Conservation (phyloP, 2,329 filamentous ascomycete species). For the Curvularia verruculosa region DNA sequence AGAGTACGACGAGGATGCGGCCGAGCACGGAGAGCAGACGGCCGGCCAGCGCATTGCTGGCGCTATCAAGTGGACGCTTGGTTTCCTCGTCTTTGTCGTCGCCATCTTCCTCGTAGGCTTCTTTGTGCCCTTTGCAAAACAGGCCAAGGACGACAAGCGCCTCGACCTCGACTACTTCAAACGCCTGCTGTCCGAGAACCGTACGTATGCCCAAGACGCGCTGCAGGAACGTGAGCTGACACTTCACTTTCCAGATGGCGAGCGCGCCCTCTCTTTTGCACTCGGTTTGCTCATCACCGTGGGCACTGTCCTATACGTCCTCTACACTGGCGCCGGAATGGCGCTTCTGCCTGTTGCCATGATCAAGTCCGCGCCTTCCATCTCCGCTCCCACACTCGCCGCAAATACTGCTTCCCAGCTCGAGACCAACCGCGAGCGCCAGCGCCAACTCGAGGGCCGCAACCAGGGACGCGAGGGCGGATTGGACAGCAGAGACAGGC, state of each 20-base stretch:
- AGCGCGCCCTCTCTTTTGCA: slow-evolving; percentile 88
- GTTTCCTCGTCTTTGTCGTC: slow-evolving; percentile 79
- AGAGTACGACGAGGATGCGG: slow-evolving; percentile 91
- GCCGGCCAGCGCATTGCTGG: slow-evolving; percentile 74
- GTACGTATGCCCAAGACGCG: slow-evolving; percentile 51
- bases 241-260: slow-evolving; percentile 64
- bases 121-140: slow-evolving; percentile 82
- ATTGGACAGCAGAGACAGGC: slow-evolving; percentile 81
- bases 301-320: slow-evolving; percentile 81
- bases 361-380: slow-evolving; percentile 87
- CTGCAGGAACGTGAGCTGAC: slow-evolving; percentile 21
- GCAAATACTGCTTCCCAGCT: slow-evolving; percentile 80
- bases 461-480: slow-evolving; percentile 76
- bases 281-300: slow-evolving; percentile 87
- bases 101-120: slow-evolving; percentile 91
- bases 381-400: slow-evolving; percentile 80
- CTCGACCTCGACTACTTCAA: slow-evolving; percentile 92
- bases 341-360: slow-evolving; percentile 87
- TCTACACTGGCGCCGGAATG: slow-evolving; percentile 89
- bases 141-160: slow-evolving; percentile 65
- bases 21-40: slow-evolving; percentile 77
- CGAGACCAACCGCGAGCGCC: slow-evolving; percentile 86
- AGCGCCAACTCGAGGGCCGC: slow-evolving; percentile 87
- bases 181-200: slow-evolving; percentile 79
- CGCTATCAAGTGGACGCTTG: slow-evolving; percentile 89